Base-by-base conservation (phyloP, 169 alveolate genomes). In the Eimeria tenella region DNA sequence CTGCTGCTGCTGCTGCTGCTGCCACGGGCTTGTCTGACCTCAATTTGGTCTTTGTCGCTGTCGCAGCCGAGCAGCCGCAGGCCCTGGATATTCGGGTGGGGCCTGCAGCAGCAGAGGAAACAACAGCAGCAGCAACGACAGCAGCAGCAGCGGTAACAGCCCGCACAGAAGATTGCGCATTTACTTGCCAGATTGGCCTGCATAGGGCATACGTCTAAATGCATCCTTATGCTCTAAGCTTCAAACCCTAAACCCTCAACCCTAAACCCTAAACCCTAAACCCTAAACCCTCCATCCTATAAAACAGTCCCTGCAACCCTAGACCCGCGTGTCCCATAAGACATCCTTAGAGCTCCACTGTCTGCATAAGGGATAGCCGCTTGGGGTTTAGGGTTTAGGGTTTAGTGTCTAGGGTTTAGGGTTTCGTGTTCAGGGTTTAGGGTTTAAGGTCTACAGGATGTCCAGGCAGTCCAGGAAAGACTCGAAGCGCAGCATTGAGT, bases 401-500 rank as follows among this genome's bases (percentile, higher is more conserved):
- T 58, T 58, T 58, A 58, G 68, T 10, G 68, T 3, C 2, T 58
- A 58, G 68, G 68, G 68, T 15, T 58, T 58, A 58, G 68, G 68
- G 68, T 58, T 58, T 58, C 0, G 68, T 0, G 68, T 58, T 58
- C 2, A 58, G 68, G 68, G 68, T 58, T 58, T 58, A 68, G 77
- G 77, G 21, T 68, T 68, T 15, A 68, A n/a, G 83, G 4, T 8
- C 68, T 56, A 87, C 93, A 42, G 21, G 53, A 87, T 56, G 23
- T 17, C 31, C 5, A 87, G 49, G 55, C 93, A 87, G 93, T 87
- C 86, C 50, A 87, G 84, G 17, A 87, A 71, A 62, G 93, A 25
- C 42, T 60, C 86, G 58, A 87, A 87, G n/a, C 93, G 93, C 55
- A 86, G 15, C 84, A 68, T 58, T 10, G 93, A 87, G 86, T 87